phyloP scores from a whole-genome alignment of 371 early-diverging fungal genomes.

The Encephalitozoon intestinalis region DNA sequence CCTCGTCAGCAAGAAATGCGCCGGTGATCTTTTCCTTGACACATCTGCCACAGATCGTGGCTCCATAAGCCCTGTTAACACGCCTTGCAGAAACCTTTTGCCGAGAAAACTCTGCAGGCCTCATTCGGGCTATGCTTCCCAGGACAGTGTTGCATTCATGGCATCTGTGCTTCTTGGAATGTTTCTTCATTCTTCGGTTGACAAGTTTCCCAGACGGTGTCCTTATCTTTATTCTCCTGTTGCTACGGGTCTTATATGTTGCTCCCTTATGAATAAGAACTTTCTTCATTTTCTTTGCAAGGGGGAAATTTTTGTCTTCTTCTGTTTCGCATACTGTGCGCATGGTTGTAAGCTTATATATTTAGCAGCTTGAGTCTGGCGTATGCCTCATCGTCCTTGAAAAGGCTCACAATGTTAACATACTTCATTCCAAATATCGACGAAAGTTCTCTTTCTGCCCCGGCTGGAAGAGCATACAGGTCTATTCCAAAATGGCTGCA shows the following conservation, averaged over 20 bases:
- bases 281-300: conserved; percentile 13
- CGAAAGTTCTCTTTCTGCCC: background rate
- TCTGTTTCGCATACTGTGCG: background rate
- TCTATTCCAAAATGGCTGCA: conserved; percentile 32
- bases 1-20: conserved; percentile 57
- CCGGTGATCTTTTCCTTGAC: conserved; percentile 54
- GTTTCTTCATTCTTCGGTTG: conserved; percentile 48
- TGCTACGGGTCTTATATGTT: conserved; percentile 58
- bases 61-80: conserved; percentile 56
- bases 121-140: conserved; percentile 48
- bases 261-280: conserved; percentile 32
- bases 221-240: conserved; percentile 40
- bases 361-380: background rate
- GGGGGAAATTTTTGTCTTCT: conserved; percentile 3
- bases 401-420: background rate
- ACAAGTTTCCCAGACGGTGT: conserved; percentile 42
- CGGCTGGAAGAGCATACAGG: background rate
- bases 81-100: conserved; percentile 55
- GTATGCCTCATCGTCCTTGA: background rate
- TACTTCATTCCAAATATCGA: background rate
- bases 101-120: conserved; percentile 59
- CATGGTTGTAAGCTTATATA: background rate
- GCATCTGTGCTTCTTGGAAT: conserved; percentile 56
- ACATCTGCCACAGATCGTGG: conserved; percentile 52
- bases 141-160: conserved; percentile 57